Percentiles rank a stretch among this genome's conserved stretches.
These are phyloP conservation scores for Mycena sp. DNA, from an alignment of 1,284 basidiomycete species.

Conservation along the genomic window DNA sequence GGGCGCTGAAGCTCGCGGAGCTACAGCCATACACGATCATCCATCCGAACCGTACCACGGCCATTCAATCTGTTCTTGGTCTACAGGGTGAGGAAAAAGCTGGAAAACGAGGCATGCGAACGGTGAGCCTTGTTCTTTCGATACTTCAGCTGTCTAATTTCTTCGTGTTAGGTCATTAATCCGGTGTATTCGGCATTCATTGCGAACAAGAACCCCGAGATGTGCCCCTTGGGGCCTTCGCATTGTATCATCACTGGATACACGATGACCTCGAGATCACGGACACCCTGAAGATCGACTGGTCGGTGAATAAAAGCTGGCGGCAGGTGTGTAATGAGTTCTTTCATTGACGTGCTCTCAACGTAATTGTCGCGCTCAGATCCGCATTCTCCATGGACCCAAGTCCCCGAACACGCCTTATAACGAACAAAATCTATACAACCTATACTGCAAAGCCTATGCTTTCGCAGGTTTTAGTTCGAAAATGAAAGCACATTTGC, in stretches of 20 bases:
- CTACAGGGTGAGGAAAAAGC: slow-evolving; percentile 42
- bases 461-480: not conserved
- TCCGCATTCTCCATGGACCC: slow-evolving; percentile 9
- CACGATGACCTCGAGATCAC: slow-evolving; percentile 28
- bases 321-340: not conserved
- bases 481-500: slow-evolving; percentile 12
- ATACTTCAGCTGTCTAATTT: not conserved
- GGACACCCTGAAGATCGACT: slow-evolving; percentile 3
- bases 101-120: slow-evolving; percentile 36
- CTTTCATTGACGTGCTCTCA: not conserved
- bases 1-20: slow-evolving; percentile 37
- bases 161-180: slow-evolving; percentile 28
- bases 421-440: slow-evolving; percentile 14
- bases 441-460: slow-evolving; percentile 2
- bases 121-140: slow-evolving; percentile 28
- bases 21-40: slow-evolving; percentile 38
- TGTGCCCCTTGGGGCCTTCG: slow-evolving; percentile 40
- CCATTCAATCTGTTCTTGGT: slow-evolving; percentile 33
- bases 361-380: not conserved
- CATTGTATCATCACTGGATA: slow-evolving; percentile 39
- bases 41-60: slow-evolving; percentile 36
- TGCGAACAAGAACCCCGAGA: slow-evolving; percentile 32
- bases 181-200: slow-evolving; percentile 40
- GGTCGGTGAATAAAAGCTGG: slow-evolving; percentile 10
- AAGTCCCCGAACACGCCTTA: slow-evolving; percentile 4